Conservation (phyloP, 1,284 basidiomycete genomes). For the Ustilago xerochloae region DNA sequence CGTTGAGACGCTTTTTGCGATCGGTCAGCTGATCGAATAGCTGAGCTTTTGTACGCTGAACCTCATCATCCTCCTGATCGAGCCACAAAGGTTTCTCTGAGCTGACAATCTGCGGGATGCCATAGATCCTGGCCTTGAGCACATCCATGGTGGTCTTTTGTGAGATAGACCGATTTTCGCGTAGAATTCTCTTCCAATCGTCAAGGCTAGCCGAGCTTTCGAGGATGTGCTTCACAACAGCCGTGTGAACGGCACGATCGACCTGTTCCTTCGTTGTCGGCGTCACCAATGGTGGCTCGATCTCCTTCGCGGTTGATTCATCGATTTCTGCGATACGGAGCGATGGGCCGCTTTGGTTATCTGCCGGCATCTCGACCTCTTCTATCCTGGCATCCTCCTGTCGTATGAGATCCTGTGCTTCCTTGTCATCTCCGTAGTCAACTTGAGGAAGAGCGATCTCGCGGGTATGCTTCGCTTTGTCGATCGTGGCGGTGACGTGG, state of each 20-base stretch:
- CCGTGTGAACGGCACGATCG: conserved; percentile 23
- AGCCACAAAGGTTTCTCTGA: conserved; percentile 42
- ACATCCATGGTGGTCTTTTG: conserved; percentile 39
- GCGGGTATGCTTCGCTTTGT: conserved; percentile 20
- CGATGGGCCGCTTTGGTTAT: conserved; percentile 9
- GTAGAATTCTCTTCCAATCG: conserved; percentile 33
- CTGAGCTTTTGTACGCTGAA: conserved; percentile 23
- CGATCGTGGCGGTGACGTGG: conserved; percentile 34
- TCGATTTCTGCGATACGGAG: conserved; percentile 38
- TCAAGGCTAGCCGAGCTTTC: not conserved
- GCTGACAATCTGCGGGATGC: conserved; percentile 43
- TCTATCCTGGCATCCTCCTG: conserved; percentile 34
- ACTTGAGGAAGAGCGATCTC: conserved; percentile 32
- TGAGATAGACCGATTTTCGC: conserved; percentile 42
- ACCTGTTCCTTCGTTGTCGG: conserved; percentile 48
- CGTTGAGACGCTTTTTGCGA: conserved; percentile 52
- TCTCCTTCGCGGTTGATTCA: conserved; percentile 16
- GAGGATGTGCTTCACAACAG: conserved; percentile 18
- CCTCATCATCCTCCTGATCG: conserved; percentile 39
- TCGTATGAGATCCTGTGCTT: conserved; percentile 24
- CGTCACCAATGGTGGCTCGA: conserved; percentile 40
- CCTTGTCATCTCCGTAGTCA: conserved; percentile 31
- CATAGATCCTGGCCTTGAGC: conserved; percentile 49
- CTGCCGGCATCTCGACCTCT: conserved; percentile 33
- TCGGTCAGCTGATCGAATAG: conserved; percentile 39